Evolutionary conservation across 176 grass and related monocot genomes (phyloP), one percentile per base, ranked within the genome.

Genomic region (Cenchrus fungigraminus): DNA sequence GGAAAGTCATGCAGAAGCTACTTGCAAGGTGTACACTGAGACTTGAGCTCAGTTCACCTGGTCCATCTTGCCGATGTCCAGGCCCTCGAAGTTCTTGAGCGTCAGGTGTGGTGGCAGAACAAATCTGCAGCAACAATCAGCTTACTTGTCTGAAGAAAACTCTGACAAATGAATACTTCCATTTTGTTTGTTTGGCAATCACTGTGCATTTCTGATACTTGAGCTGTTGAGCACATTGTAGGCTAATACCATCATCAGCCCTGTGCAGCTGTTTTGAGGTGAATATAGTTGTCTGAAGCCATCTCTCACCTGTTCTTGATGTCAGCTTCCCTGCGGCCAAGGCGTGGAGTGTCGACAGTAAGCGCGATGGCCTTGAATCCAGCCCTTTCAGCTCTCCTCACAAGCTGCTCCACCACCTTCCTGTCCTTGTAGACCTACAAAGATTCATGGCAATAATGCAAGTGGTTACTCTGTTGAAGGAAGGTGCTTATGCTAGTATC

Each of bases 321-420:
- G n/a, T 99, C 97, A 16, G 97, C 91, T 89, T 99, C 97, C 74
- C 97, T 95, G 42, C 93, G 93, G 3, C 97, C 97, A 76, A 99
- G 97, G 55, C 90, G 88, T 17, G 97, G 97, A 34, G 97, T 99
- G 83, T 99, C 97, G 0, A 99, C 97, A 8, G 97, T 96, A 49
- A 99, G 93, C 10, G 97, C 93, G 71, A 99, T 99, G 8, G 97
- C 97, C 86, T 96, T 99, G 90, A 99, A 99, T 42, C 97, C 97
- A 54, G 97, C 97, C 76, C 90, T 94, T 81, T 99, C 97, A 56
- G 97, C 97, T 82, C 97, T 86, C 83, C 91, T 89, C 1, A 96
- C 97, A 66, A 99, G 91, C 86, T 99, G 97, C 50, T 94, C 97
- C 73, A 99, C 97, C 32, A 99, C 93, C 50, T 86, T 88, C 81